Conservation (phyloP, 1,139 yeast genomes). For the Saccharomyces pastorianus region DNA sequence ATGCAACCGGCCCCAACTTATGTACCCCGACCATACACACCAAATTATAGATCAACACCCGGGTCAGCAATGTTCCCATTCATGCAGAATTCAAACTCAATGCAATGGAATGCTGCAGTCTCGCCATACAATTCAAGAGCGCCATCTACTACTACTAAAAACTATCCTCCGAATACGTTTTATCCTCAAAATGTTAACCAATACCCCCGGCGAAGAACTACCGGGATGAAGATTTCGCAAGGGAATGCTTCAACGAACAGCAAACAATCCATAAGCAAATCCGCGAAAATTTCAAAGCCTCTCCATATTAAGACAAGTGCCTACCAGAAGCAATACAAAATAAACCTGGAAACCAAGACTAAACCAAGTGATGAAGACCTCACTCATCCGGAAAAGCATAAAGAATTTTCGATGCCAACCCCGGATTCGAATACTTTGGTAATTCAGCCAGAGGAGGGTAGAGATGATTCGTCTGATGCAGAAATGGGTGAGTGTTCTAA, state of each 20-base stretch:
- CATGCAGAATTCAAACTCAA: not conserved
- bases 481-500: not conserved
- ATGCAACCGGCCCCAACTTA: constrained; percentile 5
- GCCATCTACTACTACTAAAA: constrained; percentile 1
- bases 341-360: not conserved
- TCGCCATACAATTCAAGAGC: not conserved
- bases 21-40: not conserved
- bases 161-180: not conserved
- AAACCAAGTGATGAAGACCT: constrained; percentile 2
- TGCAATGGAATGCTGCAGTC: not conserved
- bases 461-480: not conserved
- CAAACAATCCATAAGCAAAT: not conserved
- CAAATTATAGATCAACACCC: constrained; percentile 2
- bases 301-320: constrained; percentile 1
- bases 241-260: not conserved
- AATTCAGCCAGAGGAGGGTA: constrained; percentile 3
- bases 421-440: constrained; percentile 11
- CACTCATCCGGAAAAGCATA: constrained; percentile 1
- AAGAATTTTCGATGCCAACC: constrained; percentile 11
- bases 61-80: not conserved
- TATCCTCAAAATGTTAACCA: not conserved
- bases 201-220: not conserved
- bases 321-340: constrained; percentile 3
- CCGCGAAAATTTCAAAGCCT: constrained; percentile 1
- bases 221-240: not conserved